These are phyloP conservation scores for Lepraria neglecta DNA, from an alignment of 495 filamentous ascomycete species.

Conservation along the genomic window DNA sequence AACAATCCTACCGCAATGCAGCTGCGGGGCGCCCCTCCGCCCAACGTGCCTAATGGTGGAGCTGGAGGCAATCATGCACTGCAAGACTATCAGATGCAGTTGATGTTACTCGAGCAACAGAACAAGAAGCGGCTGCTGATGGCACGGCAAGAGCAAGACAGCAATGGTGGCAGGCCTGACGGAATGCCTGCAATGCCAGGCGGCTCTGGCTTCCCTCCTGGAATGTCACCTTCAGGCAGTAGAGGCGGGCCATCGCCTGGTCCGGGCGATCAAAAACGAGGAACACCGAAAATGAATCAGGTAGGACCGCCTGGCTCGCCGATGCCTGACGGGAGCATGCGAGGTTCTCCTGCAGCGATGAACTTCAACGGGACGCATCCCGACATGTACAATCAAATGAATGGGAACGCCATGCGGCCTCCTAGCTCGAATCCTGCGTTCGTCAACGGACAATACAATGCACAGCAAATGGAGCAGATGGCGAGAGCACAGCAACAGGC, in stretches of 20 bases:
- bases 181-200: slow-evolving; percentile 55
- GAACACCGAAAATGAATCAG: slow-evolving; percentile 80
- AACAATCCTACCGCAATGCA: slow-evolving; percentile 39
- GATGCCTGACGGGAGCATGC: slow-evolving; percentile 67
- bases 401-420: slow-evolving; percentile 70
- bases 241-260: slow-evolving; percentile 82
- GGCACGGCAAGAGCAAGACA: slow-evolving; percentile 92
- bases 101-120: background rate
- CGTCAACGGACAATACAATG: slow-evolving; percentile 58
- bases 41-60: slow-evolving; percentile 41
- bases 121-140: slow-evolving; percentile 63
- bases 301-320: slow-evolving; percentile 69
- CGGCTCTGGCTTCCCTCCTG: slow-evolving; percentile 49
- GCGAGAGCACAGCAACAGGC: slow-evolving; percentile 30
- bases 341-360: slow-evolving; percentile 78
- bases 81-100: background rate
- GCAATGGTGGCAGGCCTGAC: slow-evolving; percentile 40
- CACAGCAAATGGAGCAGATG: slow-evolving; percentile 43
- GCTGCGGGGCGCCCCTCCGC: slow-evolving; percentile 44
- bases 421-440: slow-evolving; percentile 79
- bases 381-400: slow-evolving; percentile 57
- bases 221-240: slow-evolving; percentile 66
- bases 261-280: slow-evolving; percentile 78
- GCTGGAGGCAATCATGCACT: background rate
- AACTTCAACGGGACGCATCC: slow-evolving; percentile 62